Evolutionary conservation across 2,329 filamentous ascomycete genomes (phyloP).

Genomic region (Sclerotinia trifoliorum): DNA sequence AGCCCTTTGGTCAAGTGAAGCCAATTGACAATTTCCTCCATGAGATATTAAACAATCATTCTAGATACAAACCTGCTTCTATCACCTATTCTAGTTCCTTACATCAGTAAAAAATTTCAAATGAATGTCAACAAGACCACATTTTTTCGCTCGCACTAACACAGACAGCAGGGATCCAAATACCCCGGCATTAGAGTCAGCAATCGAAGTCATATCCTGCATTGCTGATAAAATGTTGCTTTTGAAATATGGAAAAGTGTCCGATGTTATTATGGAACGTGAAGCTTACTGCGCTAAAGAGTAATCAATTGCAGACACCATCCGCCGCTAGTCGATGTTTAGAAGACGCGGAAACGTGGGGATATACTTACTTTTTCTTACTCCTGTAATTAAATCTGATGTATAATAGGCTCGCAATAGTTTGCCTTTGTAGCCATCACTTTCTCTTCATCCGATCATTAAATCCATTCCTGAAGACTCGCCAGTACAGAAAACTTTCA

Average conservation of each 20-base stretch:
- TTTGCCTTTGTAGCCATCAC: background rate
- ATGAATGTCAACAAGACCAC: background rate
- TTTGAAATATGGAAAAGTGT: conserved; percentile 2
- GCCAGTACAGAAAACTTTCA: background rate
- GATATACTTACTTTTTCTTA: background rate
- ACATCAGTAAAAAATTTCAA: background rate
- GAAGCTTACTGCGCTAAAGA: background rate
- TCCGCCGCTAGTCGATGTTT: background rate
- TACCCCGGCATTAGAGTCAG: background rate
- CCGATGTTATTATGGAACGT: background rate
- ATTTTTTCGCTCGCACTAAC: background rate
- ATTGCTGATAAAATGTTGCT: background rate
- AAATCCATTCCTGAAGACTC: background rate
- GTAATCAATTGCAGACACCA: background rate
- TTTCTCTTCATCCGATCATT: background rate
- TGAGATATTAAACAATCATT: too few species aligned
- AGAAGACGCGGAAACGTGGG: background rate
- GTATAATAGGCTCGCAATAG: background rate
- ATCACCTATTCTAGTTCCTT: background rate
- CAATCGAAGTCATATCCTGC: background rate
- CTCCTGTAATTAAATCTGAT: background rate
- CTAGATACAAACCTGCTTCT: background rate
- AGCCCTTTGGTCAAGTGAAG: background rate
- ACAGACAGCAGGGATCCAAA: background rate
- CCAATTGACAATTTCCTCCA: too few species aligned